Evolutionary conservation across 805 yeast species (phyloP), one percentile per base, ranked within the genome.

Genomic region (Candida jianshihensis): DNA sequence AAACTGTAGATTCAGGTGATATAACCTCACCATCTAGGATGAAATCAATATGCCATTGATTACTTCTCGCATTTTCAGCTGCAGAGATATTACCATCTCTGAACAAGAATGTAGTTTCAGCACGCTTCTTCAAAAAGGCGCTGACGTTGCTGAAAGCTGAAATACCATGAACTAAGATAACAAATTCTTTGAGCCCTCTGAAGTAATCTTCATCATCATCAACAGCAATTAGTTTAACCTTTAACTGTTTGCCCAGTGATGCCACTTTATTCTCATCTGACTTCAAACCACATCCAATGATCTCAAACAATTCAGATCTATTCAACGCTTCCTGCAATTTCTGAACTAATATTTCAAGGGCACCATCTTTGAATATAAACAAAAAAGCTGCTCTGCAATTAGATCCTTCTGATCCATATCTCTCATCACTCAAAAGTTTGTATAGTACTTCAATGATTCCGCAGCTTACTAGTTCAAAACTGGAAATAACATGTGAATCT

Each of bases 321-420:
- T 85, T 75, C 17, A 87, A 57, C 0, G 85, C 75, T 38, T 83
- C 88, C 42, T 86, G 92, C 14, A 87, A 60, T 41, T 78, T 75
- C 5, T 60, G 57, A 1, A 85, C 70, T 17, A 85, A 59, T 4
- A 63, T 49, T 6, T 60, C 60, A 30, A 77, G 49, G 1, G 72
- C 63, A 4, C 50, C 53, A 19, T 60, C 64, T 6, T 49, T 45
- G 46, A 58, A 54, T 29, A 61, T 56, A 34, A 58, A 48, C 24
- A 68, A 50, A 44, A 84, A 78, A 2, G 78, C 61, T 17, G 46
- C 49, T 42, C 63, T 57, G 26, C 75, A 64, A 13, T 50, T 51
- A n/a, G 62, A 50, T 16, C 54, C 59, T 19, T 53, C 56, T 13
- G 42, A 43, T 1, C 56, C 55, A 30, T 43, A 44, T 12, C 26